Evolutionary conservation across 208 protist species (phyloP), one percentile per base, ranked within the genome.

Genomic region (Crithidia fasciculata): DNA sequence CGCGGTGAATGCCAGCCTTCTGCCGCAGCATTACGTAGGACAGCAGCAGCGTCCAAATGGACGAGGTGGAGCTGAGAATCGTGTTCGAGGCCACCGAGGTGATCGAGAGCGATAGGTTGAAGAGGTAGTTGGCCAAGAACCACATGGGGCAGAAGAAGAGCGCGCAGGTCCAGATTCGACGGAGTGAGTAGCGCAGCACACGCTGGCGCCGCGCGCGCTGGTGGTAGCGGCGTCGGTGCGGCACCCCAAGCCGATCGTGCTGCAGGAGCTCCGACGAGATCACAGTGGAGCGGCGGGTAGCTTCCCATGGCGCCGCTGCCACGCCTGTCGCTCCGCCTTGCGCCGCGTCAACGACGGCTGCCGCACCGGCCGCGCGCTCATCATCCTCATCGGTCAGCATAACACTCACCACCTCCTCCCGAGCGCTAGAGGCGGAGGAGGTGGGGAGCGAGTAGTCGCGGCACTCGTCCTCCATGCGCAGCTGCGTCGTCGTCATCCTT

Each of bases 121-220:
- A 98, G 45, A 95, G 77, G 70, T 90, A 96, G 77, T 98, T 98
- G 18, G 92, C 93, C 13, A 90, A 40, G 69, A 97, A 96, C 95
- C 93, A 97, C 16, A 97, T 74, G 0, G 91, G 90, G 66, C 91
- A 96, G 73, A 98, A 98, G 47, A 76, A 63, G 12, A 72, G 69
- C 44, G 93, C 91, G 18, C 81, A 90, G n/a, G 47, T 65, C 75
- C 92, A 94, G 55, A 97, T 86, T 47, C 85, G 81, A 13, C 74
- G 66, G 53, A 88, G 76, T 12, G 82, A 86, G 74, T 97, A 97
- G n/a, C 73, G 83, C 18, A 82, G 78, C 10, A 92, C 45, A 4
- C 77, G 77, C 49, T 88, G 79, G 9, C 76, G 59, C 10, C 80
- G 82, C n/a, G 82, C 78, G n/a, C 77, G 81, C 41, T 72, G 65